Evolutionary conservation across 768 basidiomycete species (phyloP), one percentile per base, ranked within the genome.

Genomic region (Boletellus emodensis): DNA sequence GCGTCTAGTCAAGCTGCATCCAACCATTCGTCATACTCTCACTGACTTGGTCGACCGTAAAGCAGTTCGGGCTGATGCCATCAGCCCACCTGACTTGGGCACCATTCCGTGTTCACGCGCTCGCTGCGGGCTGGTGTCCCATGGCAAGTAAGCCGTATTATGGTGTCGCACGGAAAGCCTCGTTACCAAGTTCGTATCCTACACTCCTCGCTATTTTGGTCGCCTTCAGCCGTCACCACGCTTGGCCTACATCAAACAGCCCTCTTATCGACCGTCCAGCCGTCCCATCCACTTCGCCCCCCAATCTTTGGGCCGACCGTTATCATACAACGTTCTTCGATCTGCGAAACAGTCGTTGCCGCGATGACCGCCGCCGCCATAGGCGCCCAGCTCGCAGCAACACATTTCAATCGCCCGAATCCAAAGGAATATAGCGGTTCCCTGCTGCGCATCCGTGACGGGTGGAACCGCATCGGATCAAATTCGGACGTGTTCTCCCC

Each of bases 311-410:
- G 39, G 3, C 60, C 43, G 32, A 40, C 5, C 11, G 32, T 44
- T 71, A 60, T 35, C 11, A 18, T 47, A 60, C 45, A 66, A 1
- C 55, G 52, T 1, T 59, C 65, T 9, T 69, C 61, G 12, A 75
- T 40, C n/a, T 64, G 60, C 7, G 65, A 57, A 0, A 80, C 51
- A 0, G 80, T 54, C 4, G 72, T 72, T 2, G 71, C 79, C 5
- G 70, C 69, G 5, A 84, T 72, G 0, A 81, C 48, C 0, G 68
- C 82, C 1, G 75, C 77, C 0, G 80, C 80, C 59, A 77, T 71
- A 0, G 83, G 83, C 2, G 83, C 83, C 81, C 82, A 82, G 0
- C 61, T 61, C 6, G 64, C 61, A 0, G 80, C 83, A 1, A 78
- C 61, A 43, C 45, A 82, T 55, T 11, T 65, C 60, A 67, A 11